Evolutionary conservation across 2,329 filamentous ascomycete species (phyloP).

Genomic region (Colletotrichum shisoi): DNA sequence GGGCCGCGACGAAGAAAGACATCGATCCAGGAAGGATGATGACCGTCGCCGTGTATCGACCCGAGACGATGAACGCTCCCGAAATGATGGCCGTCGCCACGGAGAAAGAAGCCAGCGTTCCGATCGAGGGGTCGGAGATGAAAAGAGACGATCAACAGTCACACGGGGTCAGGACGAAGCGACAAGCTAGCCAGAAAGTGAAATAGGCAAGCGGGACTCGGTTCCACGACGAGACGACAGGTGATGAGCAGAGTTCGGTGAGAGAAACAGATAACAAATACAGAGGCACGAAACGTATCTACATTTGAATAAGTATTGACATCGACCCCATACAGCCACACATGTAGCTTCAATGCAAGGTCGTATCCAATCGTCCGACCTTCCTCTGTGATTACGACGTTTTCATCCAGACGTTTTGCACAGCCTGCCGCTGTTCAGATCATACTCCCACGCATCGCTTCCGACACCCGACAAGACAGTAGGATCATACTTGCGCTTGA

Average conservation of each 20-base stretch:
- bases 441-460: constrained; percentile 42
- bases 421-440: constrained; percentile 34
- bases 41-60: not conserved
- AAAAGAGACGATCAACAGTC: not conserved
- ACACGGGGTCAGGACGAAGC: not conserved
- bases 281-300: not conserved
- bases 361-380: no score
- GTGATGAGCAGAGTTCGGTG: not conserved
- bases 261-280: not conserved
- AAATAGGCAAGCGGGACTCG: constrained; percentile 8
- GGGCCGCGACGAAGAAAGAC: not conserved
- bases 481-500: constrained; percentile 48
- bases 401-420: constrained; percentile 8
- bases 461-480: constrained; percentile 44
- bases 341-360: not conserved
- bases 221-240: not conserved
- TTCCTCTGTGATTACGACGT: not conserved
- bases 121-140: not conserved
- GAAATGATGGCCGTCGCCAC: not conserved
- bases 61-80: not conserved
- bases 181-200: not conserved
- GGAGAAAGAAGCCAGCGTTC: not conserved
- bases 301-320: not conserved
- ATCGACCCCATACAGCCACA: not conserved
- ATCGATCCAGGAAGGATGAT: not conserved